Evolutionary conservation across 345 rosid species (phyloP).

Genomic region (rapeseed (Brassica napus)): DNA sequence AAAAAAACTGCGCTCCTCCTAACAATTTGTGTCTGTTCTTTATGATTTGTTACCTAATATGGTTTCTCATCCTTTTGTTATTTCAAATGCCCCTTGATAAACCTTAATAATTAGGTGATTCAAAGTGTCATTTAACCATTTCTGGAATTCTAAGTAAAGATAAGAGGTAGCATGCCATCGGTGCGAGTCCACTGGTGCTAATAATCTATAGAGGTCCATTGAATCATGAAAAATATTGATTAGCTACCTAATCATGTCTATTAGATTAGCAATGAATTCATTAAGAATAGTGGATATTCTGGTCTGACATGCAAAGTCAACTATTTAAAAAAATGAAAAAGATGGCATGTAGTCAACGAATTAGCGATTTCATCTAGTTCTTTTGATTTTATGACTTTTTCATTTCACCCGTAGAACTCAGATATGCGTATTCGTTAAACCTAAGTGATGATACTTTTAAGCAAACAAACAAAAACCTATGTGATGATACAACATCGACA

Average conservation of each 20-base stretch:
- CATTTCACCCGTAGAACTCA: neutral
- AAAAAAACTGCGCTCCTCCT: conserved; percentile 4
- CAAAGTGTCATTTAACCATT: too few relatives aligned
- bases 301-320: conserved; percentile 36
- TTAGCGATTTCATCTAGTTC: conserved; percentile 6
- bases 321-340: neutral
- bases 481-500: neutral
- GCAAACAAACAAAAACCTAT: neutral
- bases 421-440: neutral
- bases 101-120: too few relatives aligned
- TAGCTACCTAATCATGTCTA: conserved; percentile 29
- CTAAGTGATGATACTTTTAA: neutral
- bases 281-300: conserved; percentile 28
- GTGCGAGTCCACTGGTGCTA: conserved; percentile 7
- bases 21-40: conserved; percentile 5
- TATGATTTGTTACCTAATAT: neutral
- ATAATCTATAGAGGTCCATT: conserved; percentile 11
- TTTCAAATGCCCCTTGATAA: too few relatives aligned
- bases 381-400: neutral
- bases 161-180: conserved; percentile 2
- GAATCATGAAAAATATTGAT: conserved; percentile 22
- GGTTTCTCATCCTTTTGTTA: too few relatives aligned
- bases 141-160: neutral
- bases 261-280: conserved; percentile 26
- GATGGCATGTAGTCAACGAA: conserved; percentile 21